Conservation (phyloP, 2,329 filamentous ascomycete species). For the Fusarium protoensiforme region DNA sequence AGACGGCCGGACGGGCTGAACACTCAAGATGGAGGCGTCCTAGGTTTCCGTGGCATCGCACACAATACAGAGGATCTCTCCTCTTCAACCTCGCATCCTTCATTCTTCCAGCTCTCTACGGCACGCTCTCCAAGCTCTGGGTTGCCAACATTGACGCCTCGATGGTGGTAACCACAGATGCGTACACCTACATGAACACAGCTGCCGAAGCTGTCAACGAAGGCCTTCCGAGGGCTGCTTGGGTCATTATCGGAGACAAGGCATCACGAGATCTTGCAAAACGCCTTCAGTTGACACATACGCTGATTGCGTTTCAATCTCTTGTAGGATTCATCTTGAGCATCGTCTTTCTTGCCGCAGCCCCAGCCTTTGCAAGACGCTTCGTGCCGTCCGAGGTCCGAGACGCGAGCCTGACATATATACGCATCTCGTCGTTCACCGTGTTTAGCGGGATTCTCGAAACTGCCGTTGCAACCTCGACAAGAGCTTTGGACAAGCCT, state of each 20-base stretch:
- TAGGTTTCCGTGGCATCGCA: conserved; percentile 22
- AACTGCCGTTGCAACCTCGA: conserved; percentile 69
- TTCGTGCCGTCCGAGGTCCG: conserved; percentile 73
- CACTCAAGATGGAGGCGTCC: background rate
- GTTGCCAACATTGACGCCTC: conserved; percentile 73
- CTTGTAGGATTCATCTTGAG: conserved; percentile 69
- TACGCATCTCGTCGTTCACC: conserved; percentile 72
- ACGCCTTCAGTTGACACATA: conserved; percentile 70
- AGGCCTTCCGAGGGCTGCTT: conserved; percentile 75
- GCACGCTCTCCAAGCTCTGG: conserved; percentile 77
- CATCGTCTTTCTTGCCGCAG: conserved; percentile 65
- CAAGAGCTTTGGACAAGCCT: conserved; percentile 74
- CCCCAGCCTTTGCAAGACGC: conserved; percentile 63
- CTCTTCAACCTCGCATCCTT: conserved; percentile 73
- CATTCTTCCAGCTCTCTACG: conserved; percentile 73
- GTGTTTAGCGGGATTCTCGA: conserved; percentile 72
- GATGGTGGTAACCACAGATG: conserved; percentile 51
- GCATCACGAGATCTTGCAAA: conserved; percentile 60
- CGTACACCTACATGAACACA: conserved; percentile 76
- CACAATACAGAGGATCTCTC: conserved; percentile 65
- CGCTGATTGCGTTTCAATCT: conserved; percentile 70
- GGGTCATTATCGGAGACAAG: conserved; percentile 75
- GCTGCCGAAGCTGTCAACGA: conserved; percentile 78
- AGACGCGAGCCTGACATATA: conserved; percentile 68
- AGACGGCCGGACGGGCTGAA: background rate